Percentiles rank a stretch among this genome's conserved stretches.
Evolutionary conservation across 1,139 yeast genomes (phyloP).

Genomic region (Suhomyces atakaporum): DNA sequence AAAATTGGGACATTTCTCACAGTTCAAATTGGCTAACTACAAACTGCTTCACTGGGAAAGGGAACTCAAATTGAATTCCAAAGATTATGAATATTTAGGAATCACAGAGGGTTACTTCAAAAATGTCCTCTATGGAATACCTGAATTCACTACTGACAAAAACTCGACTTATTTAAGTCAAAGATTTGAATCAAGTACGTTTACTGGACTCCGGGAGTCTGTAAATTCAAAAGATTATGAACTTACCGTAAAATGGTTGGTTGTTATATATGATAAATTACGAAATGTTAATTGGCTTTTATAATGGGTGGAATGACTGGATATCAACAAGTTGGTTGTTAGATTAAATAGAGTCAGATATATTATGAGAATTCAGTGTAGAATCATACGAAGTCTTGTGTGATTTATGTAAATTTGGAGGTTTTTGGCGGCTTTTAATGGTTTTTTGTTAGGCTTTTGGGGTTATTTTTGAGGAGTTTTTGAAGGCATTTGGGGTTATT

Average conservation of each 20-base stretch:
- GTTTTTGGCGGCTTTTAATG: too few relatives aligned
- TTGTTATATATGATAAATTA: slow-evolving; percentile 31
- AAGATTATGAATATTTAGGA: slow-evolving; percentile 27
- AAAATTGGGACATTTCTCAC: slow-evolving; percentile 60
- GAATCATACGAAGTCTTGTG: too few relatives aligned
- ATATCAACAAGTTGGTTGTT: not conserved
- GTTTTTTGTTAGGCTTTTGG: too few relatives aligned
- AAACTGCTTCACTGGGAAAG: slow-evolving; percentile 54
- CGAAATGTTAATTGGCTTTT: slow-evolving; percentile 15
- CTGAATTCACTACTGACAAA: slow-evolving; percentile 15
- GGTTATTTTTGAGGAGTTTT: too few relatives aligned
- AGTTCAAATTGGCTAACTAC: slow-evolving; percentile 55
- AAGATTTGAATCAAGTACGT: slow-evolving; percentile 22
- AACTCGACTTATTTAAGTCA: slow-evolving; percentile 11
- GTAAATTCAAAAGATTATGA: slow-evolving; percentile 28
- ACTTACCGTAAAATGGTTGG: slow-evolving; percentile 30
- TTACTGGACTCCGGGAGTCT: slow-evolving; percentile 29
- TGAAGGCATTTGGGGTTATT: too few relatives aligned
- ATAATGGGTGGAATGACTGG: slow-evolving; percentile 1
- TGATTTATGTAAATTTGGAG: too few relatives aligned
- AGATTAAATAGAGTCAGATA: not conserved
- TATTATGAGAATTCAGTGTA: too few relatives aligned
- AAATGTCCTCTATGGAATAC: slow-evolving; percentile 30
- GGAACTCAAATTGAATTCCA: slow-evolving; percentile 26
- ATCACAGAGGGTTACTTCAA: slow-evolving; percentile 20